A percentile compares a stretch with the other conserved stretches of the same genome.
Conservation (phyloP, 805 yeast species). For the Saturnispora saitoi region DNA sequence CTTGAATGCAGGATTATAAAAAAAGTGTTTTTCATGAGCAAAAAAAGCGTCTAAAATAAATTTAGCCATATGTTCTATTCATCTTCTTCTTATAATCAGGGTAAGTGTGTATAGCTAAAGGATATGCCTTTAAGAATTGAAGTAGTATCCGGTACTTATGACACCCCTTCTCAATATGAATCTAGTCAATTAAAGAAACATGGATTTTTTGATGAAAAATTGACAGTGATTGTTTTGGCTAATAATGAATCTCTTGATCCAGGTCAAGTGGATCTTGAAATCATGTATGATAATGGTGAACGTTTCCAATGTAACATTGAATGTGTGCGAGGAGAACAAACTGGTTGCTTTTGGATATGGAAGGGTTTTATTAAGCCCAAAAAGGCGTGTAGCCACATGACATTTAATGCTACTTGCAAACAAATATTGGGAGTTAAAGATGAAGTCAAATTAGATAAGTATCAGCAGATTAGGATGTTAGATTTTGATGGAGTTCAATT, state of each 20-base stretch:
- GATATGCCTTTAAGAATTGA: neutral
- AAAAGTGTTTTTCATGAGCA: too few relatives aligned
- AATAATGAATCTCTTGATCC: neutral
- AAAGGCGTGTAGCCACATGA: neutral
- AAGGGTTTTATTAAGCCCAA: neutral
- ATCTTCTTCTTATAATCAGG: conserved; percentile 3
- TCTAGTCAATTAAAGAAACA: conserved; percentile 32
- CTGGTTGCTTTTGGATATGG: conserved; percentile 6
- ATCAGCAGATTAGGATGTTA: neutral
- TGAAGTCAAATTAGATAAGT: neutral
- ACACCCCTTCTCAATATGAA: neutral
- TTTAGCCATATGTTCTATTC: too few relatives aligned
- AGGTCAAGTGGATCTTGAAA: neutral
- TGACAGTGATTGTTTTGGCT: conserved; percentile 7
- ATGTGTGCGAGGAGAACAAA: neutral
- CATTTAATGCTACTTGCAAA: neutral
- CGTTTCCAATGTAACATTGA: neutral
- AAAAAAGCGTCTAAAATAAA: too few relatives aligned
- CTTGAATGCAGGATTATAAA: too few relatives aligned
- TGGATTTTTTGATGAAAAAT: conserved; percentile 17
- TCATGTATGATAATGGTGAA: conserved; percentile 2
- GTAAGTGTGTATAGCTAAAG: neutral
- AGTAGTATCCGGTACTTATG: neutral
- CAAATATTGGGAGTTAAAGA: neutral
- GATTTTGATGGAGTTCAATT: neutral